These are phyloP conservation scores for Suhomyces coccinellae DNA, from an alignment of 1,139 yeast species.

Conservation along the genomic window DNA sequence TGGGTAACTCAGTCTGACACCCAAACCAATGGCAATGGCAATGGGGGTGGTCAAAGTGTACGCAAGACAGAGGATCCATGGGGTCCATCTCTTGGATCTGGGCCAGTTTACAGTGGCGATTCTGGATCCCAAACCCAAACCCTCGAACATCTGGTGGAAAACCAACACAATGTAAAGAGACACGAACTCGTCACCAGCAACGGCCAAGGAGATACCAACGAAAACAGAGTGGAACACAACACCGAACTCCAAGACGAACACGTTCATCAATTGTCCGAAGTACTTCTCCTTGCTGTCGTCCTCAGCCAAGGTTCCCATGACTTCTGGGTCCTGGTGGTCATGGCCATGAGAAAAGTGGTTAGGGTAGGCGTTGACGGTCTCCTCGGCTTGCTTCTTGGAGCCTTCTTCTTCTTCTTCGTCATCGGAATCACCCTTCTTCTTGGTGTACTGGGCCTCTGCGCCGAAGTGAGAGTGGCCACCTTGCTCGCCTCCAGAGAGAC, in stretches of 20 bases:
- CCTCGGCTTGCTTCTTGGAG: conserved; percentile 17
- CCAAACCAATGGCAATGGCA: conserved; percentile 83
- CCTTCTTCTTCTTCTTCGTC: conserved; percentile 18
- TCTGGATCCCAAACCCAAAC: conserved; percentile 87
- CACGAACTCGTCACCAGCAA: conserved; percentile 69
- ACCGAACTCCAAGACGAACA: conserved; percentile 75
- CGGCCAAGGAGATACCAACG: conserved; percentile 73
- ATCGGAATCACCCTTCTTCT: conserved; percentile 19
- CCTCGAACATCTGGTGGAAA: conserved; percentile 93
- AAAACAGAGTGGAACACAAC: conserved; percentile 80
- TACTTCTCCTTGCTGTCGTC: conserved; percentile 39
- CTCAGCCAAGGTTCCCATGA: conserved; percentile 41
- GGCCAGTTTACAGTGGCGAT: conserved; percentile 77
- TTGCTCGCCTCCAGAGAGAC: conserved; percentile 16
- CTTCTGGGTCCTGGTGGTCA: conserved; percentile 57
- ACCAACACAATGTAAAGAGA: conserved; percentile 77
- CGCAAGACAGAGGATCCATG: conserved; percentile 58
- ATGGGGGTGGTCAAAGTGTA: conserved; percentile 81
- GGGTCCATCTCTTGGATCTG: conserved; percentile 42
- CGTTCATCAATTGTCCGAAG: conserved; percentile 43
- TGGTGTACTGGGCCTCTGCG: conserved; percentile 33
- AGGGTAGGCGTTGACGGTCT: conserved; percentile 30
- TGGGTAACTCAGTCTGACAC: conserved; percentile 67
- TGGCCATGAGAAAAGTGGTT: conserved; percentile 50
- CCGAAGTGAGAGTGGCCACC: conserved; percentile 55